Percentiles rank a stretch among this genome's conserved stretches.
phyloP scores from a whole-genome alignment of 2,329 filamentous ascomycete genomes.

The Colletotrichum gloeosporioides region DNA sequence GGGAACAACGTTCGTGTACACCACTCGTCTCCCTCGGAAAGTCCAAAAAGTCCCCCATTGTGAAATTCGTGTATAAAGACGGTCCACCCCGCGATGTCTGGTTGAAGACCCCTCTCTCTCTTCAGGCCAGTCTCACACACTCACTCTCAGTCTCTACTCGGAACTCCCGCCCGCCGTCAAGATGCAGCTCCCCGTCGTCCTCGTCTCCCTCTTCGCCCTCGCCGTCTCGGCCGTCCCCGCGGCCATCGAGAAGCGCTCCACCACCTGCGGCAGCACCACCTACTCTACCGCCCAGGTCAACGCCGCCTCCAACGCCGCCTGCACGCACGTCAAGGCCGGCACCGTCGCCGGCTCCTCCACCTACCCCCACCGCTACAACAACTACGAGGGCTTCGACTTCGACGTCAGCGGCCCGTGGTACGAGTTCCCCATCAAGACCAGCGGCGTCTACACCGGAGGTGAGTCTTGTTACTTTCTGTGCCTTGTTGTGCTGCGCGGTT shows the following conservation, averaged over 20 bases:
- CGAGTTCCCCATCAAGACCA: constrained; percentile 66
- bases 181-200: constrained; percentile 21
- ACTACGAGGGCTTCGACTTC: constrained; percentile 69
- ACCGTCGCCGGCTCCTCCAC: constrained; percentile 35
- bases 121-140: background rate
- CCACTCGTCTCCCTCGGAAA: background rate
- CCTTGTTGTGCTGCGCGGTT: background rate
- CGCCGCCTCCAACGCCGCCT: constrained; percentile 57
- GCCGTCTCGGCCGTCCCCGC: constrained; percentile 13
- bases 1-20: background rate
- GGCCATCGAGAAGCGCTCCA: constrained; percentile 37
- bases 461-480: constrained; percentile 25
- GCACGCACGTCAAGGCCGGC: constrained; percentile 51
- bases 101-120: background rate
- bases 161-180: background rate
- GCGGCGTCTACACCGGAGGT: constrained; percentile 64
- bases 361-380: constrained; percentile 67
- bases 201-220: constrained; percentile 20
- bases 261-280: constrained; percentile 57
- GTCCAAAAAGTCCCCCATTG: background rate
- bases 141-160: background rate
- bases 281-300: constrained; percentile 58
- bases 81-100: background rate
- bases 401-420: constrained; percentile 62
- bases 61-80: background rate